Evolutionary conservation across 2,329 filamentous ascomycete genomes (phyloP).

Genomic region (Knufia petricola): DNA sequence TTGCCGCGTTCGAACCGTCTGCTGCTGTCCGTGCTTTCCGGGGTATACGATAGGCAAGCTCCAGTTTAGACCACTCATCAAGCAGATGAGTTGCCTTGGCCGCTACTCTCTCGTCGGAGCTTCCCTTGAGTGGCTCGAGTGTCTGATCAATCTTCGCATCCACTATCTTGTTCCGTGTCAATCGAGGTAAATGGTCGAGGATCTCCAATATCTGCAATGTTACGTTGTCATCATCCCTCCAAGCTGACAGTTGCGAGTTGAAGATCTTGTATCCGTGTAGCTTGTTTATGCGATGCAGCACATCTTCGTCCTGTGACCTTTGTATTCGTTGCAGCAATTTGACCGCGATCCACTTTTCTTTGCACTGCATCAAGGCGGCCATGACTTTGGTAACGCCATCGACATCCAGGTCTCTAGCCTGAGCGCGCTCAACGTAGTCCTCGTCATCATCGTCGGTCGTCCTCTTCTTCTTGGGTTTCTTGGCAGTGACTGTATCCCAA

Average conservation of each 20-base stretch:
- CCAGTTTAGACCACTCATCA: constrained; percentile 78
- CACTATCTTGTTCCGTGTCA: constrained; percentile 94
- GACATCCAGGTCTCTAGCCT: constrained; percentile 69
- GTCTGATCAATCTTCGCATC: constrained; percentile 89
- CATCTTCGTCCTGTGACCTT: constrained; percentile 72
- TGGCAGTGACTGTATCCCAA: constrained; percentile 73
- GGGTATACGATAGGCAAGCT: constrained; percentile 86
- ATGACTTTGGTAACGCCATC: constrained; percentile 86
- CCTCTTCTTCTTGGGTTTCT: constrained; percentile 92
- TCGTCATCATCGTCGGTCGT: constrained; percentile 84
- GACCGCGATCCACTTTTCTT: constrained; percentile 98
- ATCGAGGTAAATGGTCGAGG: constrained; percentile 73
- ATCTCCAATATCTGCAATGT: constrained; percentile 84
- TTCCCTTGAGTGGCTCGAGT: constrained; percentile 57
- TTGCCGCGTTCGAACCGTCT: constrained; percentile 30
- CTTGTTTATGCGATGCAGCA: constrained; percentile 78
- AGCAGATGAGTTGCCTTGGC: constrained; percentile 62
- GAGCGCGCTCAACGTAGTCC: constrained; percentile 85
- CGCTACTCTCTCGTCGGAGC: constrained; percentile 65
- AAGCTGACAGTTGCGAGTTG: constrained; percentile 74
- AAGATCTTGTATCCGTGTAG: constrained; percentile 97
- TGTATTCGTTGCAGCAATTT: constrained; percentile 87
- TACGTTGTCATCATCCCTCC: constrained; percentile 81
- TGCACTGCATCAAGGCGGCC: constrained; percentile 93
- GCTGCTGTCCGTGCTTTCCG: constrained; percentile 75